Conservation (phyloP, 192 early-diverging fungal genomes). For the Rhizophlyctis rosea region DNA sequence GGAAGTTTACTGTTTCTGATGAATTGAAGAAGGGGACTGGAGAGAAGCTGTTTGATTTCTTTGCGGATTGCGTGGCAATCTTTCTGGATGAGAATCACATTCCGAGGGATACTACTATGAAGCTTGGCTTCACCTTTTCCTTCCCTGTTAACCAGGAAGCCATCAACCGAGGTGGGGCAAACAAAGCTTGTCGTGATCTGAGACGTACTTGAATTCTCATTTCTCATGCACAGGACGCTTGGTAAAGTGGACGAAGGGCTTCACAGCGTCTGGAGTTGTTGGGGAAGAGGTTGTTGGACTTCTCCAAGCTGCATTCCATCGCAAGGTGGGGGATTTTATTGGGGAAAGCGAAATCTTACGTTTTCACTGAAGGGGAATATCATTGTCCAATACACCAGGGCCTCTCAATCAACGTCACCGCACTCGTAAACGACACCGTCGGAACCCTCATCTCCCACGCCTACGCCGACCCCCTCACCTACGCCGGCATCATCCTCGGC, state of each 20-base stretch:
- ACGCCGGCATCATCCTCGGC: slow-evolving; percentile 85
- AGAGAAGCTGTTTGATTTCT: slow-evolving; percentile 78
- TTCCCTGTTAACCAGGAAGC: slow-evolving; percentile 84
- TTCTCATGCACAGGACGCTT: slow-evolving; percentile 28
- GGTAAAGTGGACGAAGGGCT: slow-evolving; percentile 79
- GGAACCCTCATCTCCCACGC: slow-evolving; percentile 87
- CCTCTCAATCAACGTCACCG: slow-evolving; percentile 71
- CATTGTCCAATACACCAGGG: slow-evolving; percentile 30
- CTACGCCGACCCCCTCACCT: slow-evolving; percentile 74
- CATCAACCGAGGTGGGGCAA: slow-evolving; percentile 39
- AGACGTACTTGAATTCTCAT: too few relatives aligned
- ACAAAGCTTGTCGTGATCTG: too few relatives aligned
- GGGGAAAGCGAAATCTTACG: slow-evolving; percentile 2
- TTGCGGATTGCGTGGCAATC: slow-evolving; percentile 79
- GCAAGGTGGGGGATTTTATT: slow-evolving; percentile 49
- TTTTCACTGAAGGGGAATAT: neutral
- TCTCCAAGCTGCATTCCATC: slow-evolving; percentile 73
- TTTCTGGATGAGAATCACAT: slow-evolving; percentile 54
- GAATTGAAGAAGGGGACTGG: slow-evolving; percentile 76
- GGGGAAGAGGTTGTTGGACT: slow-evolving; percentile 83
- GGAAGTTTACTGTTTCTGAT: slow-evolving; percentile 67
- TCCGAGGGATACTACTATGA: slow-evolving; percentile 9
- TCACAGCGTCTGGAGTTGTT: slow-evolving; percentile 71
- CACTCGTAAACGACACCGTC: slow-evolving; percentile 95
- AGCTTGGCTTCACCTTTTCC: slow-evolving; percentile 87